These are phyloP conservation scores for Letharia columbiana DNA, from an alignment of 495 filamentous ascomycete genomes.

Conservation along the genomic window DNA sequence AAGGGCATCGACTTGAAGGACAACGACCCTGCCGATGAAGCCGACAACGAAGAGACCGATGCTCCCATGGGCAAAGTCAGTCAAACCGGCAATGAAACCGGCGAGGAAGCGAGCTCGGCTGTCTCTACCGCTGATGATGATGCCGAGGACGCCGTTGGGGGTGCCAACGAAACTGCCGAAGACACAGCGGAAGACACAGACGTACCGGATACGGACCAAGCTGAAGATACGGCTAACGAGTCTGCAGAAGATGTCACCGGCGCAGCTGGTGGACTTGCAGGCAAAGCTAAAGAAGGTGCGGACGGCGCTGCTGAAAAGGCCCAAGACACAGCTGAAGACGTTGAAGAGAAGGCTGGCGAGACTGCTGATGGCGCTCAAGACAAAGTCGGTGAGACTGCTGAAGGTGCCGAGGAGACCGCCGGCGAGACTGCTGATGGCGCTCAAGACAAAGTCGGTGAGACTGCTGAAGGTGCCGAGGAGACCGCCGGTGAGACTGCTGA, in stretches of 20 bases:
- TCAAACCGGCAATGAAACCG: conserved; percentile 28
- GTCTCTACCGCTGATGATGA: conserved; percentile 29
- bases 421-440: conserved; percentile 30
- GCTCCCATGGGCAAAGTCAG: conserved; percentile 25
- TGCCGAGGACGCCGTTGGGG: conserved; percentile 27
- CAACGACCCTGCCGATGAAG: conserved; percentile 31
- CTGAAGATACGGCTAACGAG: conserved; percentile 24
- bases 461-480: conserved; percentile 23
- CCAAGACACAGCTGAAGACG: conserved; percentile 23
- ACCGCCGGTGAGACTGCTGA: too few relatives aligned
- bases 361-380: conserved; percentile 16
- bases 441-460: conserved; percentile 26
- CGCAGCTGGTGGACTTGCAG: conserved; percentile 22
- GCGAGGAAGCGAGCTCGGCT: conserved; percentile 28
- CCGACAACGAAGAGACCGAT: conserved; percentile 27
- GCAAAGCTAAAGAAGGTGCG: conserved; percentile 13
- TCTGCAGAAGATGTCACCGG: conserved; percentile 25
- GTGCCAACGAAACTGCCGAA: conserved; percentile 28
- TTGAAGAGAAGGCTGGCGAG: conserved; percentile 21
- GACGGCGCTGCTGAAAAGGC: conserved; percentile 21
- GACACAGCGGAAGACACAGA: conserved; percentile 30
- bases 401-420: conserved; percentile 33
- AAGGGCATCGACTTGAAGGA: conserved; percentile 24
- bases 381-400: conserved; percentile 28
- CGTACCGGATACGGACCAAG: conserved; percentile 27